phyloP scores from a whole-genome alignment of 805 yeast genomes.

The Yarrowia divulgata region DNA sequence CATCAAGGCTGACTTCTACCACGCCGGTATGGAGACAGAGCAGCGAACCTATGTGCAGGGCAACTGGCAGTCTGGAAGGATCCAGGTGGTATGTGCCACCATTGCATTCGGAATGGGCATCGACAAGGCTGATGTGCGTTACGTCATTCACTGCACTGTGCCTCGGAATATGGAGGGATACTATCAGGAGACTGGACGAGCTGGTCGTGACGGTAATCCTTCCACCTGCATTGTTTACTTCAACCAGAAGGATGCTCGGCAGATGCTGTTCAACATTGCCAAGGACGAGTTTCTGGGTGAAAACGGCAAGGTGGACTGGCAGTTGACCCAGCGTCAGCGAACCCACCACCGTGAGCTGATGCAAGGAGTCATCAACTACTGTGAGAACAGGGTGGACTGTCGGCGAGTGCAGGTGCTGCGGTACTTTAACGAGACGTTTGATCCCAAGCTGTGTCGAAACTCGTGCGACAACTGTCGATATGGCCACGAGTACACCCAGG shows the following conservation, averaged over 20 bases:
- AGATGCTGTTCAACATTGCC: slow-evolving; percentile 76
- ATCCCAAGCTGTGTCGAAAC: slow-evolving; percentile 66
- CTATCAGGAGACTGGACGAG: slow-evolving; percentile 98
- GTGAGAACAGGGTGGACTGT: slow-evolving; percentile 91
- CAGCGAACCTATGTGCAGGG: slow-evolving; percentile 75
- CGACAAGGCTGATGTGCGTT: slow-evolving; percentile 94
- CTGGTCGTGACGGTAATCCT: slow-evolving; percentile 90
- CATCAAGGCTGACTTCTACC: slow-evolving; percentile 76
- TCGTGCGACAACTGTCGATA: slow-evolving; percentile 86
- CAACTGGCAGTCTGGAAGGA: slow-evolving; percentile 76
- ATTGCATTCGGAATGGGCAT: slow-evolving; percentile 99
- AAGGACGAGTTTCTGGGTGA: slow-evolving; percentile 60
- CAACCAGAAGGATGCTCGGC: slow-evolving; percentile 78
- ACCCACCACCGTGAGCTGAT: slow-evolving; percentile 80
- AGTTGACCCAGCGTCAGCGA: slow-evolving; percentile 63
- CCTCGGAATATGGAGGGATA: slow-evolving; percentile 95
- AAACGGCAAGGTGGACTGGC: slow-evolving; percentile 35
- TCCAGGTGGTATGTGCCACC: slow-evolving; percentile 91
- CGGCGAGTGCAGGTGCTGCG: slow-evolving; percentile 87
- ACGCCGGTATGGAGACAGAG: slow-evolving; percentile 91
- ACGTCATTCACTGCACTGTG: slow-evolving; percentile 84
- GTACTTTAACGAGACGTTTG: slow-evolving; percentile 86
- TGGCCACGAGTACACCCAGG: slow-evolving; percentile 44
- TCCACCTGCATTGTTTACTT: slow-evolving; percentile 87
- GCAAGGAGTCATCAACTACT: slow-evolving; percentile 85